Percentiles rank a stretch among this genome's conserved stretches.
These are phyloP conservation scores for Zoysia matrella DNA, from an alignment of 202 grass and related monocot species.

Conservation along the genomic window DNA sequence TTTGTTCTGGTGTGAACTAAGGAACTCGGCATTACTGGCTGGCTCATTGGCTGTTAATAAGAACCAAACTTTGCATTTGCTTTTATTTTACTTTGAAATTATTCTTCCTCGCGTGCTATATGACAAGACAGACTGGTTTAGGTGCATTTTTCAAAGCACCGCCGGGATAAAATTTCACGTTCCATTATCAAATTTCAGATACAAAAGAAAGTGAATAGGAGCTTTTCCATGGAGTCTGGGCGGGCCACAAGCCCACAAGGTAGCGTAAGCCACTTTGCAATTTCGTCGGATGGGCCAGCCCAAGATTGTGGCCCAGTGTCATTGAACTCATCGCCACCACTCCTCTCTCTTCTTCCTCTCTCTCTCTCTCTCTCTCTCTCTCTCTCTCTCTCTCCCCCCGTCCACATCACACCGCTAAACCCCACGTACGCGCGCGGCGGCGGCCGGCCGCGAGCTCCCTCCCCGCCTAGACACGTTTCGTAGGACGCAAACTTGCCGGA, in stretches of 20 bases:
- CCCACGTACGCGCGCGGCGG: conserved; percentile 31
- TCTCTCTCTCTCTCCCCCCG: neutral
- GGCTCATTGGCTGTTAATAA: too few species aligned
- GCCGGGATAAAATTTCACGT: too few species aligned
- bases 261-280: neutral
- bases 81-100: too few species aligned
- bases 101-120: too few species aligned
- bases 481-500: neutral
- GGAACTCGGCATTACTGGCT: neutral
- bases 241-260: too few species aligned
- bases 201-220: too few species aligned
- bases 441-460: conserved; percentile 22
- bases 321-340: neutral
- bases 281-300: neutral
- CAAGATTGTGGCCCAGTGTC: neutral
- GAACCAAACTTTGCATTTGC: too few species aligned
- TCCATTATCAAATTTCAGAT: too few species aligned
- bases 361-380: neutral
- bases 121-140: too few species aligned
- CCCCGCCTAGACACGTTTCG: neutral
- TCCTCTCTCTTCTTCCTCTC: neutral
- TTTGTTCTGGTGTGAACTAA: neutral
- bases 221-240: too few species aligned
- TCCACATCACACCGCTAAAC: conserved; percentile 32
- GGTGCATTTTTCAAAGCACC: too few species aligned